These are phyloP conservation scores for Bothia castanella DNA, from an alignment of 1,284 basidiomycete genomes.

Conservation along the genomic window DNA sequence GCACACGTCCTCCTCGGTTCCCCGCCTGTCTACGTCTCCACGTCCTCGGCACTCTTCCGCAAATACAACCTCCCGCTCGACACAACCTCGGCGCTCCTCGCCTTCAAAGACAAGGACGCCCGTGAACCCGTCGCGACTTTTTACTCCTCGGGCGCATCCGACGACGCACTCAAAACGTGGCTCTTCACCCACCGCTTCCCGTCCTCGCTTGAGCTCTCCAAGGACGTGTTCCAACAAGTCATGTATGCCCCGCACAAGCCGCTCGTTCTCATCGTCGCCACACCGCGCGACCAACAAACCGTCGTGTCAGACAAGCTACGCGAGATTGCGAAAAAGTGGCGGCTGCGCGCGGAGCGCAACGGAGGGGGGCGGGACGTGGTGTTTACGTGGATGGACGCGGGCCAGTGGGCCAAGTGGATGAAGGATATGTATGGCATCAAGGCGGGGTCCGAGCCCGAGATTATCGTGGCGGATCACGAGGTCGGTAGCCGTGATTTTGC, in stretches of 20 bases:
- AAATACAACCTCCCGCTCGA: constrained; percentile 50
- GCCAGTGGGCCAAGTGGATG: constrained; percentile 80
- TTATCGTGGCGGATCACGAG: constrained; percentile 78
- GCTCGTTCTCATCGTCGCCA: constrained; percentile 72
- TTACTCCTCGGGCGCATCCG: constrained; percentile 16
- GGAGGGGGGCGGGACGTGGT: constrained; percentile 54
- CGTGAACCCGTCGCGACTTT: constrained; percentile 40
- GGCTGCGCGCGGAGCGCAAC: constrained; percentile 26
- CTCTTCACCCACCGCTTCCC: constrained; percentile 68
- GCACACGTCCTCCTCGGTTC: constrained; percentile 63
- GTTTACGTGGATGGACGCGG: constrained; percentile 83
- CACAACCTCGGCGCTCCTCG: constrained; percentile 59
- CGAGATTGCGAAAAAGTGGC: constrained; percentile 66
- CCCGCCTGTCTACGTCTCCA: constrained; percentile 61
- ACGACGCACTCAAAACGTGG: constrained; percentile 45
- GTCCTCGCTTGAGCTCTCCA: constrained; percentile 63
- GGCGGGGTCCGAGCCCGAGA: constrained; percentile 43
- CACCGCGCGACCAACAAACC: constrained; percentile 37
- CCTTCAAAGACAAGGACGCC: constrained; percentile 68
- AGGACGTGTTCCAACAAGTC: constrained; percentile 72
- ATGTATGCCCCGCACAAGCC: constrained; percentile 75
- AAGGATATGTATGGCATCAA: constrained; percentile 81
- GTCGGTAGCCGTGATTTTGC: too few species aligned
- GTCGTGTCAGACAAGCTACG: constrained; percentile 47
- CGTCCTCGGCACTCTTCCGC: constrained; percentile 43